phyloP scores from a whole-genome alignment of 2,329 filamentous ascomycete species.

The Thielaviopsis euricoi region DNA sequence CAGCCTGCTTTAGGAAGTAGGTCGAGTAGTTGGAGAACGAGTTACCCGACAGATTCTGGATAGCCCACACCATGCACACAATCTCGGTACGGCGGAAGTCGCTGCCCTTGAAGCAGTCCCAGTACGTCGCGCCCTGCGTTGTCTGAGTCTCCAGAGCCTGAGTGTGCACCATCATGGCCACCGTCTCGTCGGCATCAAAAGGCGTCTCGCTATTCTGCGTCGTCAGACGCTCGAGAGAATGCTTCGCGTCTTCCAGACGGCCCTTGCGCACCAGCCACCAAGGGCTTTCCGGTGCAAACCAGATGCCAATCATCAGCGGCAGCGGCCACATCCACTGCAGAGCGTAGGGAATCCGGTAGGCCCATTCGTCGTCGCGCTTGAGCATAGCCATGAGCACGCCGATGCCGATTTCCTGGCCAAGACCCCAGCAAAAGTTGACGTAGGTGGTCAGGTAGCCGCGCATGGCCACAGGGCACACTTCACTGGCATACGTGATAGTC shows the following conservation, averaged over 20 bases:
- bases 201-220: conserved; percentile 45
- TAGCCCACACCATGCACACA: conserved; percentile 47
- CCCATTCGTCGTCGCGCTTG: conserved; percentile 47
- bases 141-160: conserved; percentile 64
- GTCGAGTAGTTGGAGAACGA: conserved; percentile 50
- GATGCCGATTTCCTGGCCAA: conserved; percentile 58
- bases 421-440: conserved; percentile 61
- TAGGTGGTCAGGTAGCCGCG: conserved; percentile 59
- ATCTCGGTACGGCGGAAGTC: conserved; percentile 64
- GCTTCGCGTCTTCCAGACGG: conserved; percentile 47
- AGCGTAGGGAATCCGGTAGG: conserved; percentile 53
- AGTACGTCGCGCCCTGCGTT: conserved; percentile 55
- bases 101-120: conserved; percentile 69
- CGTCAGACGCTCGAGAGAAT: conserved; percentile 47
- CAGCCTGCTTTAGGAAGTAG: conserved; percentile 44
- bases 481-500: conserved; percentile 50
- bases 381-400: conserved; percentile 58
- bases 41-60: conserved; percentile 47
- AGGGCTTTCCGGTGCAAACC: conserved; percentile 52
- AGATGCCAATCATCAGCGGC: conserved; percentile 48
- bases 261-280: conserved; percentile 63
- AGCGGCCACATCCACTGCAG: conserved; percentile 68
- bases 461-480: conserved; percentile 56
- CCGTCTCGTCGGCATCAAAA: conserved; percentile 68
- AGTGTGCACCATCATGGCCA: conserved; percentile 87